These are phyloP conservation scores for Sordaria brevicollis DNA, from an alignment of 495 filamentous ascomycete genomes.

Conservation along the genomic window DNA sequence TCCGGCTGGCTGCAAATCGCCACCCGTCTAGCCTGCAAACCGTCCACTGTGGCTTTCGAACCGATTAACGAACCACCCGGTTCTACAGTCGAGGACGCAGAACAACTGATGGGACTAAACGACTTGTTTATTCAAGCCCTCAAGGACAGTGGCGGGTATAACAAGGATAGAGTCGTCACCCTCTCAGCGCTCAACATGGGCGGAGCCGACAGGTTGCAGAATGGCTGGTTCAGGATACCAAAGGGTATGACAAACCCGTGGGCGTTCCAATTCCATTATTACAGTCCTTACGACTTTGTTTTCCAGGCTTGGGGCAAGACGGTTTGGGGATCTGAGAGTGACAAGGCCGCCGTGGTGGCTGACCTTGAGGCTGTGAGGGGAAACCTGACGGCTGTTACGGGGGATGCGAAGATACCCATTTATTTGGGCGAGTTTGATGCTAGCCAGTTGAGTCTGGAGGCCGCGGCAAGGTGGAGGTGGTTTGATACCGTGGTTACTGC, in stretches of 20 bases:
- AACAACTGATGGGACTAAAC: constrained; percentile 45
- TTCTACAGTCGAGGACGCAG: constrained; percentile 38
- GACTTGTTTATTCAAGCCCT: constrained; percentile 47
- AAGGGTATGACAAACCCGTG: constrained; percentile 44
- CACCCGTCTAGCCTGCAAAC: constrained; percentile 44
- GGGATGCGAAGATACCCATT: constrained; percentile 27
- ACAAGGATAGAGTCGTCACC: constrained; percentile 48
- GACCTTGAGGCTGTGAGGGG: constrained; percentile 41
- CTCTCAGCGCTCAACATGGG: constrained; percentile 43
- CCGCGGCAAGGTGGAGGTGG: constrained; percentile 48
- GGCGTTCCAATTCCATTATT: constrained; percentile 55
- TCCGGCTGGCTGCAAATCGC: constrained; percentile 51
- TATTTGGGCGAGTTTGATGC: constrained; percentile 52
- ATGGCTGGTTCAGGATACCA: constrained; percentile 38
- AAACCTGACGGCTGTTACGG: constrained; percentile 35
- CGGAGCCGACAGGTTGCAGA: constrained; percentile 38
- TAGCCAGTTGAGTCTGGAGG: constrained; percentile 37
- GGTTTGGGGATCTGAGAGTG: constrained; percentile 46
- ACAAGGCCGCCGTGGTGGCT: constrained; percentile 38
- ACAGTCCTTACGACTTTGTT: constrained; percentile 47
- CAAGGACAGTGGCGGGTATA: constrained; percentile 45
- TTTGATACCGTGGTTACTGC: constrained; percentile 43
- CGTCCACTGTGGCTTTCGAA: constrained; percentile 46
- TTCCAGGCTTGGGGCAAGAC: constrained; percentile 50
- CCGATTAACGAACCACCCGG: constrained; percentile 51